Evolutionary conservation across 257 asterid species (phyloP).

Genomic region (Anisodus tanguticus): DNA sequence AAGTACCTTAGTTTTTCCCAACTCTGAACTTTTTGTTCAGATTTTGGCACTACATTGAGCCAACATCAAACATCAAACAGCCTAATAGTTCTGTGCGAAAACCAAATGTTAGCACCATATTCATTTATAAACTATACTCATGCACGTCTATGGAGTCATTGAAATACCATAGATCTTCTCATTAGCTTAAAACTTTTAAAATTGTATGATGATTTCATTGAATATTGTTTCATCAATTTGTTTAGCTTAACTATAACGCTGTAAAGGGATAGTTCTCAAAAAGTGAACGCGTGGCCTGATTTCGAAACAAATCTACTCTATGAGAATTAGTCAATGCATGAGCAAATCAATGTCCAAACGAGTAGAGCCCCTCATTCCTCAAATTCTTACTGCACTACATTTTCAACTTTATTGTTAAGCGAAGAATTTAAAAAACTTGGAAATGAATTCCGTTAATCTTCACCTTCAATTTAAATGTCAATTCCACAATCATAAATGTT

Average conservation of each 20-base stretch:
- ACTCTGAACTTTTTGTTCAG: too few species aligned
- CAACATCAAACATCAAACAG: background rate
- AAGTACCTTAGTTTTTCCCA: too few species aligned
- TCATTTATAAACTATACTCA: background rate
- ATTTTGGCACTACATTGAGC: background rate
- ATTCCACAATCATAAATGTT: too few species aligned
- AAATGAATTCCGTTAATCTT: too few species aligned
- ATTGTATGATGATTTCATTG: background rate
- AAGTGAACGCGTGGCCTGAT: background rate
- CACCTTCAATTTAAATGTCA: too few species aligned
- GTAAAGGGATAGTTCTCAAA: background rate
- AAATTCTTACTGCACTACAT: too few species aligned
- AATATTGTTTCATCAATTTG: background rate
- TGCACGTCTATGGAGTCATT: background rate
- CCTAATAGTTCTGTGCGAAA: background rate
- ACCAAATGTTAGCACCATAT: too few species aligned
- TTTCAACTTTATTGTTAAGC: too few species aligned
- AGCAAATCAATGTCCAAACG: background rate
- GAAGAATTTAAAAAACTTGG: too few species aligned
- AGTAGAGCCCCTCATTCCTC: background rate
- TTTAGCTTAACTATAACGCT: background rate
- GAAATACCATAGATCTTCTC: background rate
- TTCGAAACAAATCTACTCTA: too few species aligned
- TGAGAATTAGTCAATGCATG: background rate
- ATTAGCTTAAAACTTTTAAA: background rate